Conservation (phyloP, 305 asterid species). For the Solanum hybrid region DNA sequence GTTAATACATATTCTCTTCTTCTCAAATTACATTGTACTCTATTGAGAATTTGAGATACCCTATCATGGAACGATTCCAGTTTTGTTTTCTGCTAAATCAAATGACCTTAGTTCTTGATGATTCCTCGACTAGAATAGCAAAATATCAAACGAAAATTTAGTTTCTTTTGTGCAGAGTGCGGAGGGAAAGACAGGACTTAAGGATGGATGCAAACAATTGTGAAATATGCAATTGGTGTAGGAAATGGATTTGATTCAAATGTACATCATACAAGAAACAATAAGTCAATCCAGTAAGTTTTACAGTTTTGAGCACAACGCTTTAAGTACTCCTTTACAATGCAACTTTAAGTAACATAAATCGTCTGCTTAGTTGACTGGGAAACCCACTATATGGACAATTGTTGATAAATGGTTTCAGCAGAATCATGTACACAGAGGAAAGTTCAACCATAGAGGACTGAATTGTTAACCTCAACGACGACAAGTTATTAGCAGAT, state of each 20-base stretch:
- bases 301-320: background rate
- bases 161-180: background rate
- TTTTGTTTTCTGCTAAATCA: background rate
- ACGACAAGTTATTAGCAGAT: background rate
- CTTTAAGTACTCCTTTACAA: background rate
- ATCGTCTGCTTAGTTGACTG: background rate
- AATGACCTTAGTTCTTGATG: background rate
- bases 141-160: background rate
- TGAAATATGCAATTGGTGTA: background rate
- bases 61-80: background rate
- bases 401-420: background rate
- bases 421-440: background rate
- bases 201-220: background rate
- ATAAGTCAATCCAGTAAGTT: background rate
- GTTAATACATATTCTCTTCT: background rate
- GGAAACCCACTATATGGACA: background rate
- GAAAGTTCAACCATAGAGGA: background rate
- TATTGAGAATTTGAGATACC: background rate
- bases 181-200: background rate
- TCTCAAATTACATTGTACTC: background rate
- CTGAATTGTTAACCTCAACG: background rate
- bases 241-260: background rate
- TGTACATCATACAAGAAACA: background rate
- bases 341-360: background rate
- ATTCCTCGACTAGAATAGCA: background rate